Evolutionary conservation across 2,329 filamentous ascomycete genomes (phyloP).

Genomic region (Tolypocladium ophioglossoides): DNA sequence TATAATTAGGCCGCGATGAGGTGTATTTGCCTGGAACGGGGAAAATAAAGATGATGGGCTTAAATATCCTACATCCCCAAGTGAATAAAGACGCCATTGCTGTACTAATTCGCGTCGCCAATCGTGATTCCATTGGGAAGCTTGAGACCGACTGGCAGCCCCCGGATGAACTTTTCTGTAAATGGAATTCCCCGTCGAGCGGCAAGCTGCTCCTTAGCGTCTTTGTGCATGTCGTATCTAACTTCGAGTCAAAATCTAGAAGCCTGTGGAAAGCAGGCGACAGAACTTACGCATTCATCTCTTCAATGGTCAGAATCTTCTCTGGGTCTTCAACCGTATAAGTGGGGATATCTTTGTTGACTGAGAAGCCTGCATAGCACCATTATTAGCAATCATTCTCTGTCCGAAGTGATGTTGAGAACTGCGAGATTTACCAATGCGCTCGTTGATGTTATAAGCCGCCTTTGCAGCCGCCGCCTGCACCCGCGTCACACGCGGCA

Average conservation of each 20-base stretch:
- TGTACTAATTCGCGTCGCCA: constrained; percentile 8
- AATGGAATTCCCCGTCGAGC: constrained; percentile 20
- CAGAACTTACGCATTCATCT: constrained; percentile 51
- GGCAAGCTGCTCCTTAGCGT: constrained; percentile 39
- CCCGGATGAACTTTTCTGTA: constrained; percentile 26
- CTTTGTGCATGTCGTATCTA: constrained; percentile 49
- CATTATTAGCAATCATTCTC: background rate
- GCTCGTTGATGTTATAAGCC: constrained; percentile 50
- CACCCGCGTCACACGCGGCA: constrained; percentile 44
- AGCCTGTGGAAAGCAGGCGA: accelerated
- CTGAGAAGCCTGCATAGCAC: constrained; percentile 41
- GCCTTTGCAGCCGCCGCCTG: constrained; percentile 48
- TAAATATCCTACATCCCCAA: background rate
- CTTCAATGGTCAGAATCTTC: constrained; percentile 54
- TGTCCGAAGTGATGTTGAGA: background rate
- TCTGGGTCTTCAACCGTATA: constrained; percentile 54
- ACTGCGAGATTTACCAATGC: constrained; percentile 34
- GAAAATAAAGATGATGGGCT: background rate
- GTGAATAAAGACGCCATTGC: background rate
- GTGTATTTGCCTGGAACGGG: no score
- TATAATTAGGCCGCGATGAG: no score
- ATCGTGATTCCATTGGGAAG: constrained; percentile 36
- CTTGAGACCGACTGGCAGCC: constrained; percentile 35
- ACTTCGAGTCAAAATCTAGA: background rate
- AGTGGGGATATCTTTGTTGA: constrained; percentile 41